Percentiles rank a stretch among this genome's conserved stretches.
These are phyloP conservation scores for Calocybe indica DNA, from an alignment of 768 basidiomycete species.

Conservation along the genomic window DNA sequence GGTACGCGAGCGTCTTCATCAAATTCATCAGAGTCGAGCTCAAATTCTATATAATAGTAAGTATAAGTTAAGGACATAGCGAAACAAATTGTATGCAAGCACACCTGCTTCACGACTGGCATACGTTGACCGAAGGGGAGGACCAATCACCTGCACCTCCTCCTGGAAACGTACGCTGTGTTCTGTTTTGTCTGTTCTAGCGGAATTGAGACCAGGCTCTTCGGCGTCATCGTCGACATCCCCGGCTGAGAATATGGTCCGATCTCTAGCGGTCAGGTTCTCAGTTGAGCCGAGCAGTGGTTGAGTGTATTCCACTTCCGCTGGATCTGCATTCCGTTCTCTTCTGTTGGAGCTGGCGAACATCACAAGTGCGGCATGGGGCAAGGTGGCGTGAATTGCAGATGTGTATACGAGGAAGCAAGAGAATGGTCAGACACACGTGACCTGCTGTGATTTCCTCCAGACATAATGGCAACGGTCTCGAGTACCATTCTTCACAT, in stretches of 20 bases:
- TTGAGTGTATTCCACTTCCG: slow-evolving; percentile 39
- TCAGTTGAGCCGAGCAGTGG: slow-evolving; percentile 54
- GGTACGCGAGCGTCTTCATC: slow-evolving; percentile 34
- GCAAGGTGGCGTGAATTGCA: background rate
- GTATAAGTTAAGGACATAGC: background rate
- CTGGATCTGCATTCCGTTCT: slow-evolving; percentile 16
- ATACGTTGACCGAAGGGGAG: slow-evolving; percentile 63
- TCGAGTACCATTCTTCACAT: background rate
- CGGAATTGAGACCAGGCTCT: slow-evolving; percentile 23
- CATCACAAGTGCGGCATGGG: slow-evolving; percentile 17
- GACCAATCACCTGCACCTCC: slow-evolving; percentile 62
- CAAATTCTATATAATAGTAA: slow-evolving; percentile 52
- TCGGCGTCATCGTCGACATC: slow-evolving; percentile 47
- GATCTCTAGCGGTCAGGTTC: slow-evolving; percentile 24
- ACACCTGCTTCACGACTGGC: slow-evolving; percentile 78
- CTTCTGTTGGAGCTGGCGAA: slow-evolving; percentile 21
- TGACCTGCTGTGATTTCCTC: no score
- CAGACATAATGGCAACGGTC: background rate
- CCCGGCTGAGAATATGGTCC: slow-evolving; percentile 51
- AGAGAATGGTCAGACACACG: no score
- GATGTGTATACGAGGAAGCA: background rate
- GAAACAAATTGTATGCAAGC: slow-evolving; percentile 27
- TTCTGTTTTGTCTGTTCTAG: slow-evolving; percentile 28
- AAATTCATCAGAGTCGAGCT: slow-evolving; percentile 78
- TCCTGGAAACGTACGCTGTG: slow-evolving; percentile 62